These are phyloP conservation scores for Fusarium pseudocircinatum DNA, from an alignment of 2,329 filamentous ascomycete genomes.

Conservation along the genomic window DNA sequence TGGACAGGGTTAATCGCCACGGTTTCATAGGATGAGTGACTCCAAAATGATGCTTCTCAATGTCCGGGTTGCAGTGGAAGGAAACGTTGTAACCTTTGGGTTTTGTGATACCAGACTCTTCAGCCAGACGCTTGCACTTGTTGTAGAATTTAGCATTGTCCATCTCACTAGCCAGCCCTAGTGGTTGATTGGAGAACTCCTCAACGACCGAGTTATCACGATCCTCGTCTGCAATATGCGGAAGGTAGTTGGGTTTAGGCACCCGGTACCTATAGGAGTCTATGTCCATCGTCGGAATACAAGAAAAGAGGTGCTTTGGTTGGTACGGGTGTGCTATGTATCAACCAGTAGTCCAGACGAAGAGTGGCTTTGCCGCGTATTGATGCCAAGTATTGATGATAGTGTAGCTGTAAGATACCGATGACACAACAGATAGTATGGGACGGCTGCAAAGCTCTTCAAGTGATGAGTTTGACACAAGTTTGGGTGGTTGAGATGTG, in stretches of 20 bases:
- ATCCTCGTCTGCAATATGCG: constrained; percentile 63
- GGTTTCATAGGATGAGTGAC: constrained; percentile 99
- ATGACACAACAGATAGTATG: no score
- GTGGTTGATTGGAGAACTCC: constrained; percentile 58
- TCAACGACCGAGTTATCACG: constrained; percentile 62
- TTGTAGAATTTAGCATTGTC: constrained; percentile 66
- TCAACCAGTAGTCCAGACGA: not conserved
- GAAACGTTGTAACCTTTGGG: constrained; percentile 92
- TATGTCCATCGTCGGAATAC: constrained; percentile 47
- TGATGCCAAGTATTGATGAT: not conserved
- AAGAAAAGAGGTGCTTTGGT: not conserved
- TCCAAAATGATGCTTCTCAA: constrained; percentile 97
- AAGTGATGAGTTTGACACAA: not conserved
- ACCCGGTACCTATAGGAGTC: constrained; percentile 63
- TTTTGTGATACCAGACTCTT: constrained; percentile 75
- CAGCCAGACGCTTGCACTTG: constrained; percentile 66
- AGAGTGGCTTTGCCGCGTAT: constrained; percentile 6
- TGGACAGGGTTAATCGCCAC: constrained; percentile 94
- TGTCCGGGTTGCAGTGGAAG: constrained; percentile 93
- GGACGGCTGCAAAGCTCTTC: not conserved
- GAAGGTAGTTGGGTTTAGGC: constrained; percentile 69
- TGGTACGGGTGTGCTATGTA: not conserved
- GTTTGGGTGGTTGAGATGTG: not conserved
- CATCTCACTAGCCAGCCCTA: constrained; percentile 61
- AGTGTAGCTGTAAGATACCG: not conserved